Evolutionary conservation across 73 alveolate species (phyloP), one percentile per base, ranked within the genome.

Genomic region (Breviolum minutum): DNA sequence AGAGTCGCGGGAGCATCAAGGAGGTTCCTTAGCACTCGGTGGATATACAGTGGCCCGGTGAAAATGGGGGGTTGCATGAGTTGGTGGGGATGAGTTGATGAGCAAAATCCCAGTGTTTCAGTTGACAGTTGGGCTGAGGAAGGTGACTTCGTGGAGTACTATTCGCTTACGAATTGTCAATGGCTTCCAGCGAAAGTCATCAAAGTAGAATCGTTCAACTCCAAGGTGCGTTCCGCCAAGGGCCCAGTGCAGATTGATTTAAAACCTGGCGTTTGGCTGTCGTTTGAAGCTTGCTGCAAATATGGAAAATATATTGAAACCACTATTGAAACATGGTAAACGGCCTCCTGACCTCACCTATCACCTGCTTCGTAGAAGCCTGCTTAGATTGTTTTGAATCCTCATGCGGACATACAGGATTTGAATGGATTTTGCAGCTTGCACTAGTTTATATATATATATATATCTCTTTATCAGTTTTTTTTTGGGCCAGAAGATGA

Each of bases 91-190:
- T 20, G 19, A 69, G 76, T 26, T 8, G n/a, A 8, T 9, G n/a
- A 69, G 26, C 77, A 69, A 20, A 69, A 20, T 69, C n/a, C n/a
- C 26, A 66, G 22, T 40, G 19, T 69, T n/a, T 20, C 77, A 16
- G 74, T 1, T 73, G 40, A 26, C 27, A 29, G 8, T 40, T 16
- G 40, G 12, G 12, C 48, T 16, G 19, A 73, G 82, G 82, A 26
- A 26, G 82, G 82, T 12, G 90, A 81, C 90, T n/a, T 29, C 66
- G 90, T 81, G 90, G 90, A 81, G 90, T 81, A 81, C 66, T 81
- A 81, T 81, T 20, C 60, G 1, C n/a, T 40, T 26, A 81, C 90
- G 10, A 30, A 81, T 81, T 30, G 90, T 30, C 63, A 30, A 30
- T 81, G 90, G 90, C 90, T 81, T 54, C 69, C 90, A 81, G 90